These are phyloP conservation scores for Diospyros kaki DNA, from an alignment of 148 eudicot species.

Conservation along the genomic window DNA sequence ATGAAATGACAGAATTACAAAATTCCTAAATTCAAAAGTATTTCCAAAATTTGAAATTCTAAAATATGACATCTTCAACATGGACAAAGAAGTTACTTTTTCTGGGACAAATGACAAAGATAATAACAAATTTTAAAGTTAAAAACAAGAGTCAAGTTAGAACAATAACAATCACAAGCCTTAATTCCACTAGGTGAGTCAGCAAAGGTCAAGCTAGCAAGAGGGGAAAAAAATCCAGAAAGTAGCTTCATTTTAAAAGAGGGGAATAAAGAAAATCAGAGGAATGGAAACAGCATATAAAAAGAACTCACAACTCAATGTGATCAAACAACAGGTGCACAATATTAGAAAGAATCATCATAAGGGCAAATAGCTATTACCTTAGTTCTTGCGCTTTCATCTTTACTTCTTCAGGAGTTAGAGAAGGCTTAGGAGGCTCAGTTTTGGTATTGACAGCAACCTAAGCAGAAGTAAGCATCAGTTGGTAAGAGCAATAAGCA, in stretches of 20 bases:
- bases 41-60: neutral
- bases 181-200: neutral
- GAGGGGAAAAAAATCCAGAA: neutral
- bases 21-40: neutral
- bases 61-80: neutral
- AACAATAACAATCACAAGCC: neutral
- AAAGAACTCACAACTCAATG: neutral
- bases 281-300: neutral
- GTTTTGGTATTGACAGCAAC: conserved; percentile 53
- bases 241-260: neutral
- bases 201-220: no score
- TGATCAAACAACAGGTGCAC: neutral
- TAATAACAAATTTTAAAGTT: neutral
- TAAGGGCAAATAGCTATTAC: conserved; percentile 21
- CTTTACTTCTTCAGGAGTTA: conserved; percentile 88
- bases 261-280: neutral
- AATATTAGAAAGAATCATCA: neutral
- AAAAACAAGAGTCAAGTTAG: neutral
- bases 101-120: no score
- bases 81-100: neutral
- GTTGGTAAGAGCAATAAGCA: neutral
- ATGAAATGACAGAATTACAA: neutral
- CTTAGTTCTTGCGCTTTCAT: conserved; percentile 76
- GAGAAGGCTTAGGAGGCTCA: conserved; percentile 65
- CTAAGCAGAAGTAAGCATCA: conserved; percentile 29